phyloP scores from a whole-genome alignment of 2,329 filamentous ascomycete genomes.

The Phyllosticta ampelicida region DNA sequence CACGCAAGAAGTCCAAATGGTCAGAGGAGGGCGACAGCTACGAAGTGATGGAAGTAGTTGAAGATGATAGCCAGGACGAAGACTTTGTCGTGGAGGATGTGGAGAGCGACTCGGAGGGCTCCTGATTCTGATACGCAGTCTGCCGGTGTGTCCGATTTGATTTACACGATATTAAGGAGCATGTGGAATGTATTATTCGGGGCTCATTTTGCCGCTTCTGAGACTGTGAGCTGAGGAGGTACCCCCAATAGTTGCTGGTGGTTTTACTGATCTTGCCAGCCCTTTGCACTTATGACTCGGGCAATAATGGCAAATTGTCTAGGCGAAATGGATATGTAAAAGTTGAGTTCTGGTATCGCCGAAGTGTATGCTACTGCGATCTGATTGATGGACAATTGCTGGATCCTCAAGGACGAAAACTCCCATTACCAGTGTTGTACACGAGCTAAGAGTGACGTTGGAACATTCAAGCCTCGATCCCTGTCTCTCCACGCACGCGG shows the following conservation, averaged over 20 bases:
- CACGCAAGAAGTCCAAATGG: background rate
- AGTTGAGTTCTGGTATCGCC: too few relatives aligned
- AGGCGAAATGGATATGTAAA: background rate
- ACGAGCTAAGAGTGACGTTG: background rate
- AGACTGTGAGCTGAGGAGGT: too few relatives aligned
- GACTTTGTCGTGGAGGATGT: background rate
- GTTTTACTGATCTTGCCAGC: background rate
- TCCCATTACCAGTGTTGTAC: too few relatives aligned
- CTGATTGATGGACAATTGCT: too few relatives aligned
- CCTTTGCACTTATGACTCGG: background rate
- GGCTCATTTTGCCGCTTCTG: background rate
- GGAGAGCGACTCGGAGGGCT: background rate
- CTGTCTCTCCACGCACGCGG: background rate
- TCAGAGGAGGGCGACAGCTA: background rate
- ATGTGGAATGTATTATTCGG: background rate
- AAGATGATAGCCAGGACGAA: conserved; percentile 5
- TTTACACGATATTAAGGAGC: background rate
- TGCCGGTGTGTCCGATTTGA: background rate
- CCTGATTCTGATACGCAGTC: background rate
- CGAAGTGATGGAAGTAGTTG: conserved; percentile 9
- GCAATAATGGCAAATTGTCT: background rate
- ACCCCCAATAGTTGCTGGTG: background rate
- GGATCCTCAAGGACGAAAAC: too few relatives aligned
- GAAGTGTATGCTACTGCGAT: too few relatives aligned
- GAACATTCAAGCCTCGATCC: background rate